Evolutionary conservation across 352 stramenopile species (phyloP).

Genomic region (Globisporangium acanthophoron): DNA sequence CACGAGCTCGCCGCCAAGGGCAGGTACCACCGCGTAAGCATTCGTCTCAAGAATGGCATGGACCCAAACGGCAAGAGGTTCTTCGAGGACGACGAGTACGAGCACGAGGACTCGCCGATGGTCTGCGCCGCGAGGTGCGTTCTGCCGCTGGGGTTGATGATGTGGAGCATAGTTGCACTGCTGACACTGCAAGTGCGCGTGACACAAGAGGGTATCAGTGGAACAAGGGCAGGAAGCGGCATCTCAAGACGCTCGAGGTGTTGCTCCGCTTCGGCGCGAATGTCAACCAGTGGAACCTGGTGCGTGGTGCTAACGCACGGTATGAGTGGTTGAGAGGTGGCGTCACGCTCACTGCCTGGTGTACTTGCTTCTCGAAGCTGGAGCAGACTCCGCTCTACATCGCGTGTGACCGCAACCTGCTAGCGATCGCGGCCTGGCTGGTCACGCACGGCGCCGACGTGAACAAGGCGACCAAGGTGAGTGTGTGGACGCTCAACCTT

Average conservation of each 20-base stretch:
- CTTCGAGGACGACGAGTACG: slow-evolving; percentile 39
- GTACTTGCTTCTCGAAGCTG: slow-evolving; percentile 17
- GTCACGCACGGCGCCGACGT: slow-evolving; percentile 44
- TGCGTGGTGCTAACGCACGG: slow-evolving; percentile 8
- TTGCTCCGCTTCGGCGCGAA: slow-evolving; percentile 45
- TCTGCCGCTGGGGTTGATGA: too few relatives aligned
- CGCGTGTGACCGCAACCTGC: slow-evolving; percentile 43
- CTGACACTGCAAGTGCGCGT: not conserved
- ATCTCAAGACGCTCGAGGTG: slow-evolving; percentile 51
- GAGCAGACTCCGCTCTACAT: slow-evolving; percentile 55
- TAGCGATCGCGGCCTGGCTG: slow-evolving; percentile 37
- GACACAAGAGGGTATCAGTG: slow-evolving; percentile 25
- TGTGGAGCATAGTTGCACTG: too few relatives aligned
- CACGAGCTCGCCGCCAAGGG: slow-evolving; percentile 45
- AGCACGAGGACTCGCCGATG: slow-evolving; percentile 45
- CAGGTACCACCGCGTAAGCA: slow-evolving; percentile 29
- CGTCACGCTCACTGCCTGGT: not conserved
- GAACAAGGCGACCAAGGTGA: slow-evolving; percentile 47
- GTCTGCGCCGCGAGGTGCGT: slow-evolving; percentile 50
- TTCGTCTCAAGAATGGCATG: slow-evolving; percentile 49
- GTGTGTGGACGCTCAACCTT: not conserved
- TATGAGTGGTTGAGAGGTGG: not conserved
- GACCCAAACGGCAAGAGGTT: slow-evolving; percentile 43
- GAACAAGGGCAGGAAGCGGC: slow-evolving; percentile 40
- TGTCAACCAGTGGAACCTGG: slow-evolving; percentile 49